Evolutionary conservation across 106 monocot species (phyloP).

Genomic region (Iris macrosiphon): DNA sequence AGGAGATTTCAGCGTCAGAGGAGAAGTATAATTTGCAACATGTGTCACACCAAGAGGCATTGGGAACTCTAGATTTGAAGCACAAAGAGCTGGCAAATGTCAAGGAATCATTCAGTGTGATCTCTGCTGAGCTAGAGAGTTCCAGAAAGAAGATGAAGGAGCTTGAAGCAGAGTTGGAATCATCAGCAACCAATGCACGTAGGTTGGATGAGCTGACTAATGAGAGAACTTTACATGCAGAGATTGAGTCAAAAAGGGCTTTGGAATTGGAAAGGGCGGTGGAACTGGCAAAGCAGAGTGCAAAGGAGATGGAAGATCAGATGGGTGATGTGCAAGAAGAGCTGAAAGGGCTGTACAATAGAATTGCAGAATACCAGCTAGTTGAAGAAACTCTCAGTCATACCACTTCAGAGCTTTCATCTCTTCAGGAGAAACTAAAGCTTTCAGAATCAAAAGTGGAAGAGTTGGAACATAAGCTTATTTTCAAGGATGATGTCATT

Average conservation of each 20-base stretch:
- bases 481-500: slow-evolving; percentile 32
- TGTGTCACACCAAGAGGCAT: slow-evolving; percentile 41
- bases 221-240: slow-evolving; percentile 35
- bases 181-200: slow-evolving; percentile 16
- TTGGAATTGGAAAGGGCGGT: slow-evolving; percentile 46
- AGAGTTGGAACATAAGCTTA: slow-evolving; percentile 50
- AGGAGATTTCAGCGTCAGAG: slow-evolving; percentile 40
- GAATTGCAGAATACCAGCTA: slow-evolving; percentile 28
- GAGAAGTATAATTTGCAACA: slow-evolving; percentile 31
- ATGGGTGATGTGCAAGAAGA: slow-evolving; percentile 39
- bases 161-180: slow-evolving; percentile 33
- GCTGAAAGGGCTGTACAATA: slow-evolving; percentile 29
- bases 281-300: slow-evolving; percentile 29
- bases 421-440: slow-evolving; percentile 23
- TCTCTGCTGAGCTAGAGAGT: slow-evolving; percentile 35
- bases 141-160: slow-evolving; percentile 43
- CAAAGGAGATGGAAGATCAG: slow-evolving; percentile 46
- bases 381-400: slow-evolving; percentile 43
- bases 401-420: slow-evolving; percentile 34
- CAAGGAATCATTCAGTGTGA: slow-evolving; percentile 36
- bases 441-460: slow-evolving; percentile 51
- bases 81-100: slow-evolving; percentile 44
- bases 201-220: slow-evolving; percentile 37
- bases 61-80: slow-evolving; percentile 34
- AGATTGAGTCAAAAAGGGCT: slow-evolving; percentile 36